A percentile compares a stretch with the other conserved stretches of the same genome.
Conservation (phyloP, 805 yeast species). For the Saccharomycopsis guyanensis region DNA sequence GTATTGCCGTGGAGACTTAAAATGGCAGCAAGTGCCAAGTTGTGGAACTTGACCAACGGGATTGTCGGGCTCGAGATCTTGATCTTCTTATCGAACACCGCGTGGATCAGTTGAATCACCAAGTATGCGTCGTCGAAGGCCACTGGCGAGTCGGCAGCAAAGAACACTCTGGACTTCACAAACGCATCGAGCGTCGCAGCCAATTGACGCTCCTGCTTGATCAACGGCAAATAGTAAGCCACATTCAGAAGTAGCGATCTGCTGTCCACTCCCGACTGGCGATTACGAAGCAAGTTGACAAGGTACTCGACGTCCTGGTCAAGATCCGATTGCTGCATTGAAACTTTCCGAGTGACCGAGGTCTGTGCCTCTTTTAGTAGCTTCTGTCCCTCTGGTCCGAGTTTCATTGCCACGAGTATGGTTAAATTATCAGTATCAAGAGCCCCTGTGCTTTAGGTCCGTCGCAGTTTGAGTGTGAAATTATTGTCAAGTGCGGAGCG, state of each 20-base stretch:
- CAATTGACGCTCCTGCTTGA: slow-evolving; percentile 5
- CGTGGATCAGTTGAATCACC: slow-evolving; percentile 9
- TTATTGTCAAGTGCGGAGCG: too few relatives aligned
- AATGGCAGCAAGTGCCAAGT: slow-evolving; percentile 1
- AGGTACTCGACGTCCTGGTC: background rate
- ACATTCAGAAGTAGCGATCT: slow-evolving; percentile 8
- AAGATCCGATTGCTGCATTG: background rate
- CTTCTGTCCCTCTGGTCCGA: slow-evolving; percentile 10
- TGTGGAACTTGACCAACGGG: slow-evolving; percentile 14
- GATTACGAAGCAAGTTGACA: background rate
- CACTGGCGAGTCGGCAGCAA: background rate
- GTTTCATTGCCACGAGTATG: background rate
- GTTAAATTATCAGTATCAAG: too few relatives aligned
- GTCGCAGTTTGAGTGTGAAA: too few relatives aligned
- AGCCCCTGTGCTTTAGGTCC: too few relatives aligned
- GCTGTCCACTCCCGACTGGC: background rate
- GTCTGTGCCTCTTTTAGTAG: background rate
- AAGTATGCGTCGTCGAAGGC: slow-evolving; percentile 6
- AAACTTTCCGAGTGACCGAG: background rate
- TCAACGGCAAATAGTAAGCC: slow-evolving; percentile 16
- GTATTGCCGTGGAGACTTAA: background rate
- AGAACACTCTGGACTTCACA: slow-evolving; percentile 6
- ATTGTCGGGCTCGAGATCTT: slow-evolving; percentile 15
- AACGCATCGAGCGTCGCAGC: background rate
- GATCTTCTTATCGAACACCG: slow-evolving; percentile 13